Evolutionary conservation across 2,329 filamentous ascomycete species (phyloP).

Genomic region (Thyridium curvatum): DNA sequence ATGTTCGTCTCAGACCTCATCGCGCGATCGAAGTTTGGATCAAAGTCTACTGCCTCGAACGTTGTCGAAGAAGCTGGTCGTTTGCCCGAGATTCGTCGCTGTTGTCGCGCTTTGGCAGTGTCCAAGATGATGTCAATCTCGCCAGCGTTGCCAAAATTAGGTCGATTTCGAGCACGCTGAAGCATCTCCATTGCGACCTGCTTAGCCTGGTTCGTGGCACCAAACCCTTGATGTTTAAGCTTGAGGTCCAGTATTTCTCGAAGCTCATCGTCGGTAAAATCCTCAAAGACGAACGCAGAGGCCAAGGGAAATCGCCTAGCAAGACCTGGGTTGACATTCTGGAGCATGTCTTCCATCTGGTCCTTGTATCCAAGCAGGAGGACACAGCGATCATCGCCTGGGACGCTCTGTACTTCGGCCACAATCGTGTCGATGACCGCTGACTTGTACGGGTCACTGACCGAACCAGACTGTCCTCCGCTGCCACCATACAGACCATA

Average conservation of each 20-base stretch:
- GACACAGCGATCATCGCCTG: slow-evolving; percentile 67
- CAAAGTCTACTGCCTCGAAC: slow-evolving; percentile 41
- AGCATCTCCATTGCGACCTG: slow-evolving; percentile 54
- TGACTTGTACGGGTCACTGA: slow-evolving; percentile 44
- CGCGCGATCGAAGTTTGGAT: slow-evolving; percentile 50
- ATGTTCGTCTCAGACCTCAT: slow-evolving; percentile 42
- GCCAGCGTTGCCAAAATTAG: slow-evolving; percentile 66
- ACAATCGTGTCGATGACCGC: slow-evolving; percentile 71
- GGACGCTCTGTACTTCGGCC: slow-evolving; percentile 62
- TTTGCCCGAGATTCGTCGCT: slow-evolving; percentile 17
- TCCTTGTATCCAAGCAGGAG: slow-evolving; percentile 65
- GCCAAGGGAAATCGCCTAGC: slow-evolving; percentile 58
- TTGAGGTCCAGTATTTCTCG: slow-evolving; percentile 56
- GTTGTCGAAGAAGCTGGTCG: slow-evolving; percentile 11
- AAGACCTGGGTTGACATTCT: slow-evolving; percentile 67
- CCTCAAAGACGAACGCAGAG: slow-evolving; percentile 61
- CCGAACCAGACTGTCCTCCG: no score
- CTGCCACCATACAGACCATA: slow-evolving; percentile 54
- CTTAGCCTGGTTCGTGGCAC: slow-evolving; percentile 43
- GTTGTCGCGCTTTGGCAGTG: slow-evolving; percentile 40
- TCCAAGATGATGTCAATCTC: slow-evolving; percentile 67
- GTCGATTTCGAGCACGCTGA: slow-evolving; percentile 51
- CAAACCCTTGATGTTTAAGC: slow-evolving; percentile 48
- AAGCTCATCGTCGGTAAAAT: slow-evolving; percentile 57
- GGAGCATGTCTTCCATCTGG: slow-evolving; percentile 66